Evolutionary conservation across 1,139 yeast species (phyloP).

Genomic region (Saccharomycopsis hybrid): DNA sequence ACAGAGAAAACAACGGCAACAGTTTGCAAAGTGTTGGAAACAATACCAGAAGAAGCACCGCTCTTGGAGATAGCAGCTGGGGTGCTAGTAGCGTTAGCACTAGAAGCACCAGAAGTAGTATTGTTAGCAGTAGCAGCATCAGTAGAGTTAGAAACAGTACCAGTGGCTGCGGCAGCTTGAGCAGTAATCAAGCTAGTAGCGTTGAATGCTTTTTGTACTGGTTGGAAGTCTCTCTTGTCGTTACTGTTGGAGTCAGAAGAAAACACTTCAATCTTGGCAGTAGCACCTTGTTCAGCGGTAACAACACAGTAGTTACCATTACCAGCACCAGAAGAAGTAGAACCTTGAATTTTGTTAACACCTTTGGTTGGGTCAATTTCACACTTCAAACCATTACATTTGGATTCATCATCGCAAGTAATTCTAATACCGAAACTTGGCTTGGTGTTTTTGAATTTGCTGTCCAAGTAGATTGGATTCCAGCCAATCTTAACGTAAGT

Average conservation of each 20-base stretch:
- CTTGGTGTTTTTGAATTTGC: slow-evolving; percentile 44
- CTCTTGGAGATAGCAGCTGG: slow-evolving; percentile 17
- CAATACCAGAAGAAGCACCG: slow-evolving; percentile 3
- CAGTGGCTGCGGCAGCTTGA: not conserved
- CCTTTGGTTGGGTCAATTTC: slow-evolving; percentile 66
- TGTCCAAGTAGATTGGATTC: slow-evolving; percentile 78
- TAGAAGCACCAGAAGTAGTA: slow-evolving; percentile 10
- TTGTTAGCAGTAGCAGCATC: not conserved
- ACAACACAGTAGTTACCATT: slow-evolving; percentile 78
- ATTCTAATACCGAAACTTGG: slow-evolving; percentile 72
- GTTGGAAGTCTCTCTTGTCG: slow-evolving; percentile 4
- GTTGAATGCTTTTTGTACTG: not conserved
- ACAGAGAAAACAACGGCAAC: slow-evolving; percentile 5
- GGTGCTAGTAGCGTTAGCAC: slow-evolving; percentile 18
- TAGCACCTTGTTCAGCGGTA: slow-evolving; percentile 58
- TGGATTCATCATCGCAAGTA: slow-evolving; percentile 59
- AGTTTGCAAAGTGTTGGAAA: not conserved
- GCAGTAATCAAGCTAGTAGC: slow-evolving; percentile 13
- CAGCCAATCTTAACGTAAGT: slow-evolving; percentile 83
- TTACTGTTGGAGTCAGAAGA: slow-evolving; percentile 25
- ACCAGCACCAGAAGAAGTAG: slow-evolving; percentile 43
- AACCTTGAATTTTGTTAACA: slow-evolving; percentile 33
- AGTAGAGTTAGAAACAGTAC: slow-evolving; percentile 6
- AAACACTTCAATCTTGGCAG: slow-evolving; percentile 72
- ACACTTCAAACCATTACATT: slow-evolving; percentile 73